Conservation (phyloP, 2,329 filamentous ascomycete species). For the Aplosporella prunicola region DNA sequence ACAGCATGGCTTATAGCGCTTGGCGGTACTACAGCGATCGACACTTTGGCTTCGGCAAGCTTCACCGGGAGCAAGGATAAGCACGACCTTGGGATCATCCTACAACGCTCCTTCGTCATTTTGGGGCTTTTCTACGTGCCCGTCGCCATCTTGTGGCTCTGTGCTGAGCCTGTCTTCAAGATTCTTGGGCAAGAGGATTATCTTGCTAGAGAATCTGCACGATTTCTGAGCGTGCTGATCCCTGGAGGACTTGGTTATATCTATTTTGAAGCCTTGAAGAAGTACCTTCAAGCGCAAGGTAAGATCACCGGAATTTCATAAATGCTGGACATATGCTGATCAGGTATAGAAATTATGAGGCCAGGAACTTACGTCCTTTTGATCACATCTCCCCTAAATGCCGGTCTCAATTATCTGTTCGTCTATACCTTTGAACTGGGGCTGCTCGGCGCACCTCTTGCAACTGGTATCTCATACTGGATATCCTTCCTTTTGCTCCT, state of each 20-base stretch:
- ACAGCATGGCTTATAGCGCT: conserved; percentile 80
- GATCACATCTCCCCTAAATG: conserved; percentile 52
- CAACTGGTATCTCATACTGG: conserved; percentile 82
- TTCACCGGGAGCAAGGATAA: conserved; percentile 76
- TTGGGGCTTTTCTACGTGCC: conserved; percentile 63
- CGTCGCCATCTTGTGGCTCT: conserved; percentile 64
- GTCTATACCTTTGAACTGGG: conserved; percentile 63
- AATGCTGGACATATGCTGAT: background rate
- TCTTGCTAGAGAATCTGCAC: conserved; percentile 63
- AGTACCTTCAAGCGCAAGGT: conserved; percentile 51
- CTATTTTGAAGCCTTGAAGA: conserved; percentile 71
- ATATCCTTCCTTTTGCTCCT: conserved; percentile 67
- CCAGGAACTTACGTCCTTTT: conserved; percentile 54
- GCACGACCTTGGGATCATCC: conserved; percentile 65
- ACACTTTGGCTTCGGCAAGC: conserved; percentile 72
- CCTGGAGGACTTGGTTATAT: conserved; percentile 80
- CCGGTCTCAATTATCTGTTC: conserved; percentile 54
- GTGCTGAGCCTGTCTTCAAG: conserved; percentile 64
- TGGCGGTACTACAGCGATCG: conserved; percentile 75
- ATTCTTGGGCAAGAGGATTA: conserved; percentile 68
- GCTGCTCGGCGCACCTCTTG: conserved; percentile 69
- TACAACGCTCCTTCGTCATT: conserved; percentile 68
- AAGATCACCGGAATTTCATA: conserved; percentile 12
- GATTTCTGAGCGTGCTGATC: conserved; percentile 63
- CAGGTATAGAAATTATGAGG: conserved; percentile 47